These are phyloP conservation scores for Lichtheimia ornata DNA, from an alignment of 371 early-diverging fungal genomes.

Conservation along the genomic window DNA sequence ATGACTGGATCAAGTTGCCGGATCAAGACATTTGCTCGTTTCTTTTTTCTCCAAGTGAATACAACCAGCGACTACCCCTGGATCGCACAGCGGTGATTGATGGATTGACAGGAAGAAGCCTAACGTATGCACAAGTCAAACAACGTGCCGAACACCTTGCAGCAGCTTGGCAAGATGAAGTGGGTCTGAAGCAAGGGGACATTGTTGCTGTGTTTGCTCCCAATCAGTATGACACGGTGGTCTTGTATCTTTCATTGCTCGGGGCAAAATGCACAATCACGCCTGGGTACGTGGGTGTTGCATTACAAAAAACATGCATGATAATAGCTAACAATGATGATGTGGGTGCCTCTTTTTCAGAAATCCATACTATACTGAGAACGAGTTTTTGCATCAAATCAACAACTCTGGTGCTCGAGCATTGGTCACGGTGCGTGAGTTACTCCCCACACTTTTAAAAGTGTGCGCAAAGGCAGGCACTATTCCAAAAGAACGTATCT, in stretches of 20 bases:
- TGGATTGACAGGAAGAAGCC: conserved; percentile 47
- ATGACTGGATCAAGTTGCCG: conserved; percentile 51
- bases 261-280: conserved; percentile 39
- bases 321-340: neutral
- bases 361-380: conserved; percentile 23
- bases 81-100: conserved; percentile 58
- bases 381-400: conserved; percentile 22
- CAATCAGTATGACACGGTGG: conserved; percentile 53
- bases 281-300: conserved; percentile 29
- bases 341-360: conserved; percentile 1
- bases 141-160: conserved; percentile 56
- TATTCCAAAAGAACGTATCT: conserved; percentile 51
- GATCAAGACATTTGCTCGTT: conserved; percentile 66
- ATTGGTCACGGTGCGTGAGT: conserved; percentile 49
- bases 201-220: conserved; percentile 72
- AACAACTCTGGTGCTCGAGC: conserved; percentile 43
- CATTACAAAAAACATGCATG: neutral
- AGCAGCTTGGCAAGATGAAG: conserved; percentile 60
- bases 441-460: conserved; percentile 44
- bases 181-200: conserved; percentile 61
- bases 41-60: conserved; percentile 45
- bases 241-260: conserved; percentile 38
- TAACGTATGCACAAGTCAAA: conserved; percentile 66
- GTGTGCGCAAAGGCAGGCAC: conserved; percentile 51
- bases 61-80: conserved; percentile 28